These are phyloP conservation scores for Fraxinus angustifolia DNA, from an alignment of 305 asterid species.

Conservation along the genomic window DNA sequence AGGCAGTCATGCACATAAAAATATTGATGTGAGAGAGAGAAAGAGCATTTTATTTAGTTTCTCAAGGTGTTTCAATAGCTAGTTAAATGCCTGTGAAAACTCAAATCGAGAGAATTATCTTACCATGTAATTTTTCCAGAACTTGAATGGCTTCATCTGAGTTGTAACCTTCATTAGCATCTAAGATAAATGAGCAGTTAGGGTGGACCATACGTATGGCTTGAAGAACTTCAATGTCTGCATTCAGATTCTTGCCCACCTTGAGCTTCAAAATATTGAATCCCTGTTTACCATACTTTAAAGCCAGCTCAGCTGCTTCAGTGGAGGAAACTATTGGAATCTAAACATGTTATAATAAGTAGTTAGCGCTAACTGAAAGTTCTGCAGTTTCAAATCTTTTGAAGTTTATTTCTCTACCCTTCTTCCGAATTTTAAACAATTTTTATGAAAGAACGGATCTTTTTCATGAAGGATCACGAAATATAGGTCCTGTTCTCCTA, in stretches of 20 bases:
- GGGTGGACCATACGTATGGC: conserved; percentile 77
- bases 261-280: conserved; percentile 81
- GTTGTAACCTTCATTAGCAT: conserved; percentile 88
- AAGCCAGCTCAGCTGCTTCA: conserved; percentile 81
- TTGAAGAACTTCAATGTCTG: conserved; percentile 76
- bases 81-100: conserved; percentile 5
- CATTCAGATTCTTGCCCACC: conserved; percentile 68
- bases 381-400: not conserved
- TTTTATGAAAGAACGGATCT: not conserved
- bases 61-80: not conserved
- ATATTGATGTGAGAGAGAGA: not conserved
- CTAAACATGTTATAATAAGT: conserved; percentile 34
- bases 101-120: not conserved
- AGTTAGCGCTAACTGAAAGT: conserved; percentile 13
- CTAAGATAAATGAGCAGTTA: conserved; percentile 70
- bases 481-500: not conserved
- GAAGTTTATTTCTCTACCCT: not conserved
- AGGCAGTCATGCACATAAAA: not conserved
- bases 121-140: conserved; percentile 72
- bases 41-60: not conserved
- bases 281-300: conserved; percentile 55
- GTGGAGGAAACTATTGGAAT: conserved; percentile 79
- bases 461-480: not conserved
- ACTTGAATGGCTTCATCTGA: conserved; percentile 76
- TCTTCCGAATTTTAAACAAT: not conserved